Evolutionary conservation across 2,329 filamentous ascomycete genomes (phyloP).

Genomic region (Thelonectria rubi): DNA sequence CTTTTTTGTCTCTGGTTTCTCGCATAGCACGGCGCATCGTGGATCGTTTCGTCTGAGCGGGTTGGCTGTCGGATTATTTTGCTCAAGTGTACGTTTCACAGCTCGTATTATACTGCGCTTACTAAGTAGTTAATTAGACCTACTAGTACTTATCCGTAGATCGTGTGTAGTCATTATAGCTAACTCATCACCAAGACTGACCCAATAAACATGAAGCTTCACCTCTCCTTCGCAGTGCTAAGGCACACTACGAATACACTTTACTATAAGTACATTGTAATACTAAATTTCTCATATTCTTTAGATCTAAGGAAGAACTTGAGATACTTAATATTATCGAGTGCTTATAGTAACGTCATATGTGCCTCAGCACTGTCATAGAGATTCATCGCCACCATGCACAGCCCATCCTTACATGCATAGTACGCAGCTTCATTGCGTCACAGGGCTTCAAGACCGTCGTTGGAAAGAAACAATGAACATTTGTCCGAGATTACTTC

Average conservation of each 20-base stretch:
- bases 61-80: constrained; percentile 1
- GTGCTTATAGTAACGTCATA: no score
- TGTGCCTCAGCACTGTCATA: no score
- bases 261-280: no score
- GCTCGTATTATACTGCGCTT: neutral
- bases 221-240: no score
- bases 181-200: neutral
- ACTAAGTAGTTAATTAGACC: no score
- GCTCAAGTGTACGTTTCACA: neutral
- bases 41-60: constrained; percentile 10
- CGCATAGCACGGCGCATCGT: constrained; percentile 41
- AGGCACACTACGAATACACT: no score
- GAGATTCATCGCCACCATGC: neutral
- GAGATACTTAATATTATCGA: no score
- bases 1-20: constrained; percentile 11
- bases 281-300: no score
- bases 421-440: no score
- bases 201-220: neutral
- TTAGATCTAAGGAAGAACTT: no score
- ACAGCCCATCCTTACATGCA: neutral
- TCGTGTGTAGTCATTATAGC: neutral
- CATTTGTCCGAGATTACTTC: constrained; percentile 29
- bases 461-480: neutral
- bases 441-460: no score
- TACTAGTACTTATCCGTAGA: neutral